Conservation (phyloP, 768 basidiomycete genomes). For the Lentinula guzmanii region DNA sequence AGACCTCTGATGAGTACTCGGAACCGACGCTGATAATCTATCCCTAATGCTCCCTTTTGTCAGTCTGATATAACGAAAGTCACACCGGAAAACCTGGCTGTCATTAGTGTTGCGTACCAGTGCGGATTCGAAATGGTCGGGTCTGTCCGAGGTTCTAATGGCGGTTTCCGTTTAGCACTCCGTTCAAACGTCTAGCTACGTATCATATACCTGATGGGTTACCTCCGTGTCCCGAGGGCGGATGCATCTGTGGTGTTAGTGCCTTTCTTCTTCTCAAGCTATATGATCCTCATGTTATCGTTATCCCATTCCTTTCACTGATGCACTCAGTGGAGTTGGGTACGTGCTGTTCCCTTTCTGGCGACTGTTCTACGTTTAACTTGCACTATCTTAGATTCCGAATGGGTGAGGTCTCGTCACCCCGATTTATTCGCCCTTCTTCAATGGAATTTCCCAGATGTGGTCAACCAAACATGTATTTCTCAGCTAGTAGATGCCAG, state of each 20-base stretch:
- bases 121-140: conserved; percentile 15
- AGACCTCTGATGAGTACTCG: not conserved
- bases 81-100: conserved; percentile 41
- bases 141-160: not conserved
- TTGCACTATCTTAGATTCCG: not conserved
- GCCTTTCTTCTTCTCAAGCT: not conserved
- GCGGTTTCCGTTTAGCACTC: conserved; percentile 30
- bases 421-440: not conserved
- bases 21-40: not conserved
- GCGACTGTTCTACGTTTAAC: not conserved
- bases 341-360: not conserved
- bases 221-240: conserved; percentile 43
- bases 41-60: not conserved
- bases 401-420: not conserved
- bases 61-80: conserved; percentile 43
- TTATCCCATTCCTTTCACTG: not conserved
- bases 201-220: conserved; percentile 44
- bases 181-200: conserved; percentile 41
- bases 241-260: conserved; percentile 48
- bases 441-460: conserved; percentile 25
- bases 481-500: conserved; percentile 38
- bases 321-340: not conserved
- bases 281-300: not conserved
- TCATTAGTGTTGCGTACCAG: conserved; percentile 45
- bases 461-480: conserved; percentile 50